These are phyloP conservation scores for Geosiphon pyriformis DNA, from an alignment of 192 early-diverging fungal species.

Conservation along the genomic window DNA sequence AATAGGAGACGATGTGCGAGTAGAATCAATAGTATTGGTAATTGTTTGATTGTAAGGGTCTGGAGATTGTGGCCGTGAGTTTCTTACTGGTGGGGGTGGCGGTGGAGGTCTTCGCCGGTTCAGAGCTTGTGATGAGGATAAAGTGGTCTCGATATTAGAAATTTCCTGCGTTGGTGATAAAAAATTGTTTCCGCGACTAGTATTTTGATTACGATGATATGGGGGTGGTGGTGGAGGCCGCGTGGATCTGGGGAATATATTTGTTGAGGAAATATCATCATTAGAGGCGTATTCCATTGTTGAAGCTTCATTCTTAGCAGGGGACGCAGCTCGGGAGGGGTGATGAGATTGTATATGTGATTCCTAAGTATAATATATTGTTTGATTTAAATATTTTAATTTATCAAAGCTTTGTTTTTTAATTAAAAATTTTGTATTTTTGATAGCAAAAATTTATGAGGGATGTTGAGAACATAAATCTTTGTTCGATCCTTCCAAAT, in stretches of 20 bases:
- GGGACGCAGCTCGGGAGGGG: neutral
- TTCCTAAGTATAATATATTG: too few species aligned
- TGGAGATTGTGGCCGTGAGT: neutral
- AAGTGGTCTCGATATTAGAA: neutral
- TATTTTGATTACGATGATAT: too few species aligned
- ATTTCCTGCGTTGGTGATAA: neutral
- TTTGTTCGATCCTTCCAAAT: too few species aligned
- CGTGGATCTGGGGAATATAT: constrained; percentile 31
- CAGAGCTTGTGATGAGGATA: neutral
- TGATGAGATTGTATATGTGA: neutral
- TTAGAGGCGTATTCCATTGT: too few species aligned
- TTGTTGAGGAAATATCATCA: too few species aligned
- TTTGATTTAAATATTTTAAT: too few species aligned
- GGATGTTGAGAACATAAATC: too few species aligned
- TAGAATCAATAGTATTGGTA: too few species aligned
- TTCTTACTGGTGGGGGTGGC: neutral
- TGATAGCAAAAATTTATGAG: too few species aligned
- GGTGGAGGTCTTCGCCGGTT: constrained; percentile 9
- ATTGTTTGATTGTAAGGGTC: too few species aligned
- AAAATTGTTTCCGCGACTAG: neutral
- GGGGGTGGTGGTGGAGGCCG: constrained; percentile 28
- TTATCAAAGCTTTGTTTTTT: too few species aligned
- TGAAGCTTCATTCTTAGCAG: neutral
- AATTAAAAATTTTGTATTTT: too few species aligned
- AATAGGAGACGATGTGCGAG: neutral